Evolutionary conservation across 2,329 filamentous ascomycete species (phyloP), one percentile per base, ranked within the genome.

Genomic region (Talaromyces pinophilus): DNA sequence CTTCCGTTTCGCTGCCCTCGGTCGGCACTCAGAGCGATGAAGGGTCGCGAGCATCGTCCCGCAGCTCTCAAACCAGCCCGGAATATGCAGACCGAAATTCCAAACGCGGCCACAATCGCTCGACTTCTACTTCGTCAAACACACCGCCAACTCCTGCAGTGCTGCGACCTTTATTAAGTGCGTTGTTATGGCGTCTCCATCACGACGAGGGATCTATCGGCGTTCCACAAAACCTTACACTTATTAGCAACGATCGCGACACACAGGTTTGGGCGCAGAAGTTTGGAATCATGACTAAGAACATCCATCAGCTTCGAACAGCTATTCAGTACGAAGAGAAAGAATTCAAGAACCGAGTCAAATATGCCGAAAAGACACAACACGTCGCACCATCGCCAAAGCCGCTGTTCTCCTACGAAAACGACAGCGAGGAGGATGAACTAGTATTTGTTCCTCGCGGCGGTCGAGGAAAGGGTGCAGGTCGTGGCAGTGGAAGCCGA

Each of bases 341-440:
- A 30, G 80, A 82, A 64, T 78, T 76, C 70, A 81, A 81, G 67
- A 80, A 80, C 67, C 77, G 78, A 33, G 81, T 79, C 71, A 81
- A 80, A 67, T 79, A 81, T 67, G 75, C 78, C 19, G 80, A 82
- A 69, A 82, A 81, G 70, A 81, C 74, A 15, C 76, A 78, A 66
- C 69, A 70, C 3, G 42, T 72, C 63, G 55, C 67, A 38, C 54
- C 73, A 3, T 78, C 82, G 60, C 78, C 79, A 8, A 81, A 82
- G 69, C 76, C 80, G 4, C 71, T 82, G 5, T 76, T 82, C 57
- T 79, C 80, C 7, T 82, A 82, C 67, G 80, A 82, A 42, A 80
- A 79, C n/a, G 80, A 82, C 15, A 82, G 79, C 44, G 81, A 82
- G 25, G 81, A 82, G 66, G 81, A 83, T 69, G 80, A 82, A 66